Evolutionary conservation across 192 early-diverging fungal genomes (phyloP).

Genomic region (Diversispora epigaea): DNA sequence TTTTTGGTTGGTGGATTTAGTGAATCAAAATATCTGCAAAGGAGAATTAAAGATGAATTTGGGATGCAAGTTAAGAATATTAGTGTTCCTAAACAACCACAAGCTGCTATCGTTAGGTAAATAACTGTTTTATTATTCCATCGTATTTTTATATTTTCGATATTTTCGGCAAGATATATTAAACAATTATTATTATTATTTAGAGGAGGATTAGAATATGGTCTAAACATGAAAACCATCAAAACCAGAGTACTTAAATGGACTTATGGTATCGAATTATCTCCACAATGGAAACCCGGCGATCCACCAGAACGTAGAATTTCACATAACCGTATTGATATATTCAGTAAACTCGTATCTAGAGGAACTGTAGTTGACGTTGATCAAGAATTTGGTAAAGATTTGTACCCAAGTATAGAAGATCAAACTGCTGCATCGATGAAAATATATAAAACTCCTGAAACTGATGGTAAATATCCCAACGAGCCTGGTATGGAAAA

Average conservation of each 20-base stretch:
- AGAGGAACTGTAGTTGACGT: slow-evolving; percentile 1
- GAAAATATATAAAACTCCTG: slow-evolving; percentile 1
- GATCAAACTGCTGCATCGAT: neutral
- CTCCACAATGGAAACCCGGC: slow-evolving; percentile 1
- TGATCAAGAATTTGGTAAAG: slow-evolving; percentile 13
- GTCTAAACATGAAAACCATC: no score
- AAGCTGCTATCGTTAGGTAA: slow-evolving; percentile 50
- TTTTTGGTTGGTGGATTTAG: slow-evolving; percentile 60
- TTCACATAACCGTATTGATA: neutral
- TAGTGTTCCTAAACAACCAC: slow-evolving; percentile 50
- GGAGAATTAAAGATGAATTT: slow-evolving; percentile 51
- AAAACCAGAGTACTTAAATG: slow-evolving; percentile 10
- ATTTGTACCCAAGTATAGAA: slow-evolving; percentile 2
- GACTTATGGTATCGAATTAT: slow-evolving; percentile 19
- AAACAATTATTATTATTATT: no score
- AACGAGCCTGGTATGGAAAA: no score
- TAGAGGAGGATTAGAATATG: no score
- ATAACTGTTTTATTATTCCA: no score
- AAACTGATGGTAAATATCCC: no score
- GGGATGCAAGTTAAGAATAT: slow-evolving; percentile 44
- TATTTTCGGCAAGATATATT: no score
- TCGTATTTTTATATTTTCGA: no score
- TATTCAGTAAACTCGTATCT: neutral
- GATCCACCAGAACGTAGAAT: slow-evolving; percentile 9
- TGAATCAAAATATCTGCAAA: slow-evolving; percentile 51